phyloP scores from a whole-genome alignment of 495 filamentous ascomycete species.

The Trichodelitschia bisporula region DNA sequence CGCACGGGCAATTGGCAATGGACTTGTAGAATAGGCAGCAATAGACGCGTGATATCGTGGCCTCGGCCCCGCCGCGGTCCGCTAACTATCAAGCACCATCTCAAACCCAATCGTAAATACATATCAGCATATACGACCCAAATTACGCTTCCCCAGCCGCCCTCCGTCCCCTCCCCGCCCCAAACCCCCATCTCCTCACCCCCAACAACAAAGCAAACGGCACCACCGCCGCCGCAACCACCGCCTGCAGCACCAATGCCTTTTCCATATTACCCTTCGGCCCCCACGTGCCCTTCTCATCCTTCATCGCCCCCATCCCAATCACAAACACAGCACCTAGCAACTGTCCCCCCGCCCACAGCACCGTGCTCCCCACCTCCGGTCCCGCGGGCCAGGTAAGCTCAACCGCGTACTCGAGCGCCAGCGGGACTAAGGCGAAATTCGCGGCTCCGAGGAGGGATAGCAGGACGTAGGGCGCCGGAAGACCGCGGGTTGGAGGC shows the following conservation, averaged over 20 bases:
- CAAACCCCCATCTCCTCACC: conserved; percentile 24
- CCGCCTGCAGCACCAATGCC: conserved; percentile 56
- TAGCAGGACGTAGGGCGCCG: conserved; percentile 43
- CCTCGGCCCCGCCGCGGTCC: too few relatives aligned
- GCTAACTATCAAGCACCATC: too few relatives aligned
- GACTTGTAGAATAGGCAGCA: too few relatives aligned
- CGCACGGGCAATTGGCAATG: too few relatives aligned
- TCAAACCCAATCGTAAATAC: too few relatives aligned
- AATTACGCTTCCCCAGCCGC: background rate
- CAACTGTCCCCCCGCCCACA: conserved; percentile 63
- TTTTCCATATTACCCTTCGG: conserved; percentile 47
- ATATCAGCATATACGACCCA: background rate
- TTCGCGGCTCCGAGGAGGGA: conserved; percentile 46
- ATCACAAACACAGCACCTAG: conserved; percentile 68
- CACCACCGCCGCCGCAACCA: conserved; percentile 35
- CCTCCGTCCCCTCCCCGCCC: background rate
- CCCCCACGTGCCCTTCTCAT: conserved; percentile 11
- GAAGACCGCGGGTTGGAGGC: conserved; percentile 40
- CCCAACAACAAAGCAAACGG: conserved; percentile 46
- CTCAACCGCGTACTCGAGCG: conserved; percentile 68
- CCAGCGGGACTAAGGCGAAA: conserved; percentile 66
- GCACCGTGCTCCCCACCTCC: conserved; percentile 57
- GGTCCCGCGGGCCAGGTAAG: conserved; percentile 71
- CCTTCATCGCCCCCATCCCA: conserved; percentile 51
- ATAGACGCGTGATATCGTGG: too few relatives aligned